Evolutionary conservation across 768 basidiomycete genomes (phyloP).

Genomic region (Amanita subjunquillea): DNA sequence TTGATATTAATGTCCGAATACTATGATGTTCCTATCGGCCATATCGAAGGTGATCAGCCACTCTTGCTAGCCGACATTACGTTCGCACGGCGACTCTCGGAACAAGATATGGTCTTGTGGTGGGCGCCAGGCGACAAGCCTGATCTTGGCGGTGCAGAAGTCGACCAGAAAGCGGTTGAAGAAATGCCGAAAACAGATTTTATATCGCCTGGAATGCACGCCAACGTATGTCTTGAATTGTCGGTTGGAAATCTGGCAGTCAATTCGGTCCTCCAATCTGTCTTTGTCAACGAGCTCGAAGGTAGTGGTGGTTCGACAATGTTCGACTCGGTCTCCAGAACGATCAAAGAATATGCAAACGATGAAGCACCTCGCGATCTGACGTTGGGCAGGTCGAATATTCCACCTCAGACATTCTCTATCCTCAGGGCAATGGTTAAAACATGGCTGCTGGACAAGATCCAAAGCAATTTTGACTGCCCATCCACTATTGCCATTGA

Average conservation of each 20-base stretch:
- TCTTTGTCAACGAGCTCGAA: slow-evolving; percentile 94
- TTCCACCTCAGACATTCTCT: slow-evolving; percentile 79
- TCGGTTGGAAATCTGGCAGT: slow-evolving; percentile 88
- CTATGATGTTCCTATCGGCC: slow-evolving; percentile 88
- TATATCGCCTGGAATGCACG: slow-evolving; percentile 74
- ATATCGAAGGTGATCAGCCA: slow-evolving; percentile 85
- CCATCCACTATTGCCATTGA: slow-evolving; percentile 69
- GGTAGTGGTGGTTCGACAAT: slow-evolving; percentile 90
- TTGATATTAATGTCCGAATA: slow-evolving; percentile 76
- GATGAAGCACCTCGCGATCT: slow-evolving; percentile 62
- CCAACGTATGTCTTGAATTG: slow-evolving; percentile 88
- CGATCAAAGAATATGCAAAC: slow-evolving; percentile 79
- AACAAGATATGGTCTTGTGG: slow-evolving; percentile 91
- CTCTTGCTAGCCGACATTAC: slow-evolving; percentile 83
- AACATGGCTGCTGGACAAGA: slow-evolving; percentile 82
- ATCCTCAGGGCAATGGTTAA: slow-evolving; percentile 85
- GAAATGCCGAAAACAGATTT: slow-evolving; percentile 84
- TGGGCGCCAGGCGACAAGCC: slow-evolving; percentile 88
- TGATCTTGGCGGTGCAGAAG: slow-evolving; percentile 89
- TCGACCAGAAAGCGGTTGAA: slow-evolving; percentile 67
- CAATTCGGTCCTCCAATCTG: slow-evolving; percentile 87
- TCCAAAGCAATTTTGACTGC: slow-evolving; percentile 54
- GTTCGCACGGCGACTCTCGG: slow-evolving; percentile 78
- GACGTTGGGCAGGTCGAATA: slow-evolving; percentile 79
- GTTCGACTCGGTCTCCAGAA: slow-evolving; percentile 88